Conservation (phyloP, 2,329 filamentous ascomycete species). For the Verticillium nonalfalfae region DNA sequence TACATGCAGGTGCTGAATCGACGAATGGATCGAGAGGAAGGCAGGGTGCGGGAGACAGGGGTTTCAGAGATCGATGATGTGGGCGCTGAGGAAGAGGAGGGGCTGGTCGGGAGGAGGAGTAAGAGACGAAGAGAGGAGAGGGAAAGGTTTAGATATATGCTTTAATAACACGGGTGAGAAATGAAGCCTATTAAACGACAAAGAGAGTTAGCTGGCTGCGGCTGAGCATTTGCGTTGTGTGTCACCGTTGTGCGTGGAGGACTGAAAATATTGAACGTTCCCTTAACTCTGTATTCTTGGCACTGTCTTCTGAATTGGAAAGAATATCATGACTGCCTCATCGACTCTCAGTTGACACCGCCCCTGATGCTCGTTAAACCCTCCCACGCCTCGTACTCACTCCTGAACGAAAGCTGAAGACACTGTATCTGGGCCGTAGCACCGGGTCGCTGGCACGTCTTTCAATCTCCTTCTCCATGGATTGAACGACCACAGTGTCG, state of each 20-base stretch:
- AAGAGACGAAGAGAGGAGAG: slow-evolving; percentile 12
- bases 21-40: slow-evolving; percentile 29
- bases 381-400: neutral
- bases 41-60: slow-evolving; percentile 3
- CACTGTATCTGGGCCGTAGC: neutral
- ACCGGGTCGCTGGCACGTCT: neutral
- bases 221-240: neutral
- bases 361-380: neutral
- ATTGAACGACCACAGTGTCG: neutral
- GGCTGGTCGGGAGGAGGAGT: neutral
- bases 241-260: too few relatives aligned
- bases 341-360: neutral
- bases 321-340: neutral
- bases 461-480: neutral
- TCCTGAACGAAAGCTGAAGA: neutral
- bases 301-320: neutral
- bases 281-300: too few relatives aligned
- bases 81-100: neutral
- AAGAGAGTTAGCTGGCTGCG: neutral
- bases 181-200: neutral
- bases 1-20: slow-evolving; percentile 47
- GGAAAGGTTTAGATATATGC: slow-evolving; percentile 39
- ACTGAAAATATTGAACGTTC: too few relatives aligned
- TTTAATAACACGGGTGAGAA: slow-evolving; percentile 22
- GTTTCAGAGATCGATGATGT: neutral